Conservation (phyloP, 2,329 filamentous ascomycete genomes). For the Exophiala sp. region DNA sequence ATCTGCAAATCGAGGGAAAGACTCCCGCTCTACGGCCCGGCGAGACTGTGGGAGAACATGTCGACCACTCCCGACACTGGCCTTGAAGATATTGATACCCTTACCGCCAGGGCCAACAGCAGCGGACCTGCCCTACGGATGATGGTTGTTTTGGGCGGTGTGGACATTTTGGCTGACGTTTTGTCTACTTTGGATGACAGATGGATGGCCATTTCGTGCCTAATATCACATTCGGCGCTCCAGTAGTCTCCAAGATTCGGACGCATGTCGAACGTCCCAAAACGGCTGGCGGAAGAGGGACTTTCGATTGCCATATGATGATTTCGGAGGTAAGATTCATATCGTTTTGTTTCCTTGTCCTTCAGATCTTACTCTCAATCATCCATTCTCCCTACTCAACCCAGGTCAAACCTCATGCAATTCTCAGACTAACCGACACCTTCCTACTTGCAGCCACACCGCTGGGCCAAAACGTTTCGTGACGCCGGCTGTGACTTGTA, state of each 20-base stretch:
- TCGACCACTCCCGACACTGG: not conserved
- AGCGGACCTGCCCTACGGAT: no score
- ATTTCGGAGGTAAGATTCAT: conserved; percentile 70
- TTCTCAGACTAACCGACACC: not conserved
- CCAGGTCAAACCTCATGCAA: conserved; percentile 12
- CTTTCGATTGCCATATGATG: conserved; percentile 99
- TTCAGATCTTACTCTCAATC: not conserved
- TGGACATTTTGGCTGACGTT: not conserved
- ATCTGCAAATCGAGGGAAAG: no score
- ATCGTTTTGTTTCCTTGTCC: not conserved
- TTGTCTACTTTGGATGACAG: conserved; percentile 3
- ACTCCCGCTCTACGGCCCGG: no score
- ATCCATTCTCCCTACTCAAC: not conserved
- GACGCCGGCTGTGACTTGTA: conserved; percentile 95
- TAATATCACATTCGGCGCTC: conserved; percentile 94
- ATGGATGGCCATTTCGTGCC: conserved; percentile 99
- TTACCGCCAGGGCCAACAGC: no score
- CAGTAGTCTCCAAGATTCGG: conserved; percentile 90
- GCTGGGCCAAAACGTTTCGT: conserved; percentile 95
- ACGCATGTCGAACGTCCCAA: conserved; percentile 72
- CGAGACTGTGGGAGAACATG: no score
- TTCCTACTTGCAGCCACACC: conserved; percentile 69
- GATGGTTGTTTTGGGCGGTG: not conserved
- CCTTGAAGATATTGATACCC: no score
- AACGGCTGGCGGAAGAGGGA: conserved; percentile 68